These are phyloP conservation scores for Fusarium dlaminii DNA, from an alignment of 2,329 filamentous ascomycete genomes.

Conservation along the genomic window DNA sequence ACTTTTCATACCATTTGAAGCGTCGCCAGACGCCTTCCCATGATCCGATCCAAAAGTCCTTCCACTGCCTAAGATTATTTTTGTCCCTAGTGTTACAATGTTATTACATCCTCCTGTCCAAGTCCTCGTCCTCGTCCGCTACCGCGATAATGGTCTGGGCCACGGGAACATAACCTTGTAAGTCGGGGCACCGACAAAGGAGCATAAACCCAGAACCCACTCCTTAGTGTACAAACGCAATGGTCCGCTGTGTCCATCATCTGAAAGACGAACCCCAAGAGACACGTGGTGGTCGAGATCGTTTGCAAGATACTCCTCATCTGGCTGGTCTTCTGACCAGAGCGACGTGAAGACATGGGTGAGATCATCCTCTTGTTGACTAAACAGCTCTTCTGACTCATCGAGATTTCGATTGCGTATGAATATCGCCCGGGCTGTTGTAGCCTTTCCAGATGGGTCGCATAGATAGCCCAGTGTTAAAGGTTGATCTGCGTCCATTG, in stretches of 20 bases:
- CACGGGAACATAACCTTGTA: constrained; percentile 39
- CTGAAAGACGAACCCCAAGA: constrained; percentile 10
- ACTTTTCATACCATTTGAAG: background rate
- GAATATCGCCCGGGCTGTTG: constrained; percentile 20
- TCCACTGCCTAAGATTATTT: fast-evolving
- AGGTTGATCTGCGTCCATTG: constrained; percentile 21
- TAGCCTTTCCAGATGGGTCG: background rate
- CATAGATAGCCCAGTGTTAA: constrained; percentile 31
- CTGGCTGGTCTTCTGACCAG: constrained; percentile 16
- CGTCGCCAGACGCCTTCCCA: background rate
- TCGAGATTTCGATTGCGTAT: background rate
- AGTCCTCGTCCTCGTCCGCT: fast-evolving
- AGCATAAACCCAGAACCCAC: constrained; percentile 41
- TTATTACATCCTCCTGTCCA: fast-evolving
- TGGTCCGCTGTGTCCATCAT: background rate
- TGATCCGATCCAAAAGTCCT: background rate
- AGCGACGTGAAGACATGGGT: constrained; percentile 31
- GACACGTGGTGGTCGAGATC: constrained; percentile 39
- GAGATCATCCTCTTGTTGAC: fast-evolving
- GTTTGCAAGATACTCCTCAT: constrained; percentile 24
- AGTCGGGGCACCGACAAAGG: constrained; percentile 19
- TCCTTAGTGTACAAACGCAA: constrained; percentile 27
- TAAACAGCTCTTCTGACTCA: background rate
- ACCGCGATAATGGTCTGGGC: background rate
- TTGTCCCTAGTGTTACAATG: background rate